Evolutionary conservation across 2,329 filamentous ascomycete genomes (phyloP).

Genomic region (Massarina eburnea): DNA sequence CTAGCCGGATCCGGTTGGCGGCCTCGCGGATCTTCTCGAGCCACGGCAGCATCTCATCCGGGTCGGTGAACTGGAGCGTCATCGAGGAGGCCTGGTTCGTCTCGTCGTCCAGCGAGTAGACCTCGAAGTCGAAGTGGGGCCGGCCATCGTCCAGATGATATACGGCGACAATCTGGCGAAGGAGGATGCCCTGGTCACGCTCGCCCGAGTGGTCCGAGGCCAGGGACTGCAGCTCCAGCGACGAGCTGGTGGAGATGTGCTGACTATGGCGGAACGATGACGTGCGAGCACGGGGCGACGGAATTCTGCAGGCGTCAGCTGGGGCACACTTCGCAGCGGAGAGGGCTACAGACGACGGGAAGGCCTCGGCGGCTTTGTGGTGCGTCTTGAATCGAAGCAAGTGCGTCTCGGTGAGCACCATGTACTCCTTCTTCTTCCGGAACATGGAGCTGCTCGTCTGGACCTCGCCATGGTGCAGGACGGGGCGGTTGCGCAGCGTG

Average conservation of each 20-base stretch:
- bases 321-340: background rate
- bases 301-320: conserved; percentile 29
- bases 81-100: conserved; percentile 62
- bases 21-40: conserved; percentile 63
- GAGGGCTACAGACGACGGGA: conserved; percentile 45
- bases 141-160: conserved; percentile 68
- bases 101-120: conserved; percentile 69
- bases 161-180: conserved; percentile 68
- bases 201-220: conserved; percentile 54
- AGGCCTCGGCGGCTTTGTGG: conserved; percentile 64
- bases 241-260: conserved; percentile 60
- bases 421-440: conserved; percentile 71
- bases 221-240: conserved; percentile 61
- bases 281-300: conserved; percentile 42
- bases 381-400: conserved; percentile 70
- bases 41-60: conserved; percentile 67
- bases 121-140: conserved; percentile 66
- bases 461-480: conserved; percentile 69
- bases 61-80: conserved; percentile 65
- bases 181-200: conserved; percentile 59
- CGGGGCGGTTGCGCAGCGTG: conserved; percentile 39
- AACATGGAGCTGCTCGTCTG: conserved; percentile 71
- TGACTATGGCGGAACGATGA: conserved; percentile 56
- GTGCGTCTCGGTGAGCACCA: conserved; percentile 70
- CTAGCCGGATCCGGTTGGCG: conserved; percentile 57